Percentiles rank a stretch among this genome's conserved stretches.
phyloP scores from a whole-genome alignment of 768 basidiomycete genomes.

The Tephrocybe sp. region DNA sequence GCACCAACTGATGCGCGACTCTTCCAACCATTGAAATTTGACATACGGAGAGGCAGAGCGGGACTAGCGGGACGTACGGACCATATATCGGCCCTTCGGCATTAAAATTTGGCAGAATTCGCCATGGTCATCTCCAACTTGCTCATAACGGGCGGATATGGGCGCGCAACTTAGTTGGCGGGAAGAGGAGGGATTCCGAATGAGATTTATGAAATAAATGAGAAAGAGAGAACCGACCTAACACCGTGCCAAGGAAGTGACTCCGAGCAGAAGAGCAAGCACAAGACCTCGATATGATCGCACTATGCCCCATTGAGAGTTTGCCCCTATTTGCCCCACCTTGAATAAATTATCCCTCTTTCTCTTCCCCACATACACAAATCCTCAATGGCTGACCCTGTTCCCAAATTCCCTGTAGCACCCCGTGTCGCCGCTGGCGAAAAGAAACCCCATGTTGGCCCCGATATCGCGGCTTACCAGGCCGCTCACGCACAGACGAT shows the following conservation, averaged over 20 bases:
- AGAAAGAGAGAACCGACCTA: background rate
- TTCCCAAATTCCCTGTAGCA: conserved; percentile 65
- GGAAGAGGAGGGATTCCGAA: background rate
- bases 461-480: conserved; percentile 73
- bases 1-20: too few relatives aligned
- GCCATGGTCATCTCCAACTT: background rate
- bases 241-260: background rate
- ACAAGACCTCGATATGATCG: background rate
- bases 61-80: background rate
- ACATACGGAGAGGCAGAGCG: background rate
- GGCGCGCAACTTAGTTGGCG: background rate
- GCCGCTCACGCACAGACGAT: conserved; percentile 66
- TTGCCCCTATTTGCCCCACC: conserved; percentile 13
- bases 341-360: conserved; percentile 4
- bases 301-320: conserved; percentile 3
- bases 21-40: too few relatives aligned
- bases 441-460: conserved; percentile 77
- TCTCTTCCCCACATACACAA: background rate
- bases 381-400: conserved; percentile 12
- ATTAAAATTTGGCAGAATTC: background rate
- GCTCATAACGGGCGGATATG: background rate
- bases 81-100: background rate
- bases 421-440: conserved; percentile 61
- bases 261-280: conserved; percentile 1
- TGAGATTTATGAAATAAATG: background rate